Base-by-base conservation (phyloP, 2,329 filamentous ascomycete genomes). In the Aspergillus tanneri region DNA sequence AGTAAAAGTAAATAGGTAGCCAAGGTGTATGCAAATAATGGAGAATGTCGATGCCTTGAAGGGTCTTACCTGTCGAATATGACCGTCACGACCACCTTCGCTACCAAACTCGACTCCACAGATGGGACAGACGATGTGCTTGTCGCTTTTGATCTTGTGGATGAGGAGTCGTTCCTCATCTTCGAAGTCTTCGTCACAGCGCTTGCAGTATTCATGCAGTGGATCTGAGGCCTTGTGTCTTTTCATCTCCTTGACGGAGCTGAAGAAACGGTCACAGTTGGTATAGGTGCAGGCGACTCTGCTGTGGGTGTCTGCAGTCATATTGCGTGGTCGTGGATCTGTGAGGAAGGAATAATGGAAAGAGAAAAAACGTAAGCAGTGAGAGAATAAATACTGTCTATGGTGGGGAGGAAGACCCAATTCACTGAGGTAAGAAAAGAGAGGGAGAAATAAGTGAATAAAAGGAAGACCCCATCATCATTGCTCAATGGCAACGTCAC, bases 41-140 rank as follows among this genome's bases (percentile, higher is more conserved):
- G 5, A 37, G 11, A 23, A 5, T 4, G 11, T 0, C 1, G 11
- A 3, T 24, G 3, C n/a, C n/a, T 19, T 32, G 1, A n/a, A 7
- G 12, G 3, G 24, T 46, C 71, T 59, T 59, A 82, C 79, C 54
- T 72, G 62, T 46, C 72, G 67, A n/a, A 81, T 72, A 53, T 85
- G 82, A 16, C 58, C 58, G 44, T 77, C 73, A 9, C 78, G 69
- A 1, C 79, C 81, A 18, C 71, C 72, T 2, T 73, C 67, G 22
- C 73, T 79, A 51, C 75, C 74, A 64, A 82, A 83, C 34, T 83
- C 79, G 7, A 73, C 61, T 10, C 76, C 78, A 44, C 82, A 84
- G 34, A 81, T 69, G 10, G 78, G 76, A 60, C 82, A 85, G 42
- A 73, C 74, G 37, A 79, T 75, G 52, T 80, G 76, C 23, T 69